Conservation (phyloP, 805 yeast species). For the Nakazawaea ernobii region DNA sequence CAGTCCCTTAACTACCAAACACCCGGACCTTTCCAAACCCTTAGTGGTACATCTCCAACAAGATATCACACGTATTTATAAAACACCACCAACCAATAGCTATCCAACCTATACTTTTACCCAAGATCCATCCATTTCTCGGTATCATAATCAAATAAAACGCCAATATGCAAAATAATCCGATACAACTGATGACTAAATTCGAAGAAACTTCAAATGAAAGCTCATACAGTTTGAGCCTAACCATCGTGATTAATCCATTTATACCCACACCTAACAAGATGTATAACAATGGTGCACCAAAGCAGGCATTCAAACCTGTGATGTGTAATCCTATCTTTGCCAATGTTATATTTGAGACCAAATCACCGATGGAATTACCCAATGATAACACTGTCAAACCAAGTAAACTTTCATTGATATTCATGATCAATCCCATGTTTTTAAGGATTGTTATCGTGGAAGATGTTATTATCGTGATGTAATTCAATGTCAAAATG, state of each 20-base stretch:
- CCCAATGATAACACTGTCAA: conserved; percentile 42
- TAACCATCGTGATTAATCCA: conserved; percentile 27
- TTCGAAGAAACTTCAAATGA: conserved; percentile 32
- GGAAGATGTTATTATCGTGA: conserved; percentile 24
- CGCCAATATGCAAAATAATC: conserved; percentile 33
- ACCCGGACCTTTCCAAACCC: not conserved
- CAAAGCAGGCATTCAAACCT: conserved; percentile 48
- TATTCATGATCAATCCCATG: conserved; percentile 35
- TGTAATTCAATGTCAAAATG: conserved; percentile 20
- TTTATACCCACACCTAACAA: conserved; percentile 47
- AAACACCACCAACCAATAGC: conserved; percentile 26
- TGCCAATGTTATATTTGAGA: conserved; percentile 41
- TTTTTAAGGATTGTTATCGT: conserved; percentile 32
- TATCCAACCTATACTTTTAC: conserved; percentile 31
- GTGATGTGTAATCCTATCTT: conserved; percentile 31
- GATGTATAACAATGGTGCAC: conserved; percentile 44
- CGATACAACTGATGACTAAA: conserved; percentile 31
- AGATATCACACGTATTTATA: conserved; percentile 17
- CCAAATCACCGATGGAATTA: conserved; percentile 46
- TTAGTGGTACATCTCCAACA: conserved; percentile 3
- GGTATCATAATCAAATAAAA: conserved; percentile 38
- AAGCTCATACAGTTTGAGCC: conserved; percentile 15
- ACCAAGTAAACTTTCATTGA: conserved; percentile 44
- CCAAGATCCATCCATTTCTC: conserved; percentile 38
- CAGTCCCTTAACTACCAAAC: no score